Percentiles rank a stretch among this genome's conserved stretches.
These are phyloP conservation scores for Termitomyces sp. DNA, from an alignment of 768 basidiomycete genomes.

Conservation along the genomic window DNA sequence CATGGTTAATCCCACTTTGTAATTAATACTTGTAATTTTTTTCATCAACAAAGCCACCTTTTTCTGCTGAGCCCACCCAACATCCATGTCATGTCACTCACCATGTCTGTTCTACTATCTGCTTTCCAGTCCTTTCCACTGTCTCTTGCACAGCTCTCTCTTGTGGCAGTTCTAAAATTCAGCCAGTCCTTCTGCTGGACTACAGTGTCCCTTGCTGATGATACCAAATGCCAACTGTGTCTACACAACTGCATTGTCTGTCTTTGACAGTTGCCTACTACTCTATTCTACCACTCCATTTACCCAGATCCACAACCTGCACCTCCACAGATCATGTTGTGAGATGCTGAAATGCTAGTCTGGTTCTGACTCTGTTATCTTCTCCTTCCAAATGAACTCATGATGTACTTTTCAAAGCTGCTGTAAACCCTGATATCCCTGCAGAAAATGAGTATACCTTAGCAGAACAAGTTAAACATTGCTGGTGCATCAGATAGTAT, in stretches of 20 bases:
- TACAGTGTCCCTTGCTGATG: slow-evolving; percentile 36
- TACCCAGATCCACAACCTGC: slow-evolving; percentile 47
- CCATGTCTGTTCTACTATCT: slow-evolving; percentile 21
- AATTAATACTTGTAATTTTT: no score
- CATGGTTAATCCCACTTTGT: no score
- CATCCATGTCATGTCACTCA: no score
- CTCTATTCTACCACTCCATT: slow-evolving; percentile 67
- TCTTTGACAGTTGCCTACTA: slow-evolving; percentile 66
- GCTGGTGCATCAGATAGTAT: slow-evolving; percentile 21
- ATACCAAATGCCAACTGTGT: slow-evolving; percentile 71
- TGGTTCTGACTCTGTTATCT: slow-evolving; percentile 51
- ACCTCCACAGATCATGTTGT: slow-evolving; percentile 27
- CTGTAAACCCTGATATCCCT: not conserved
- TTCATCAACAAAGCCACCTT: no score
- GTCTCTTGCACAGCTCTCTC: slow-evolving; percentile 65
- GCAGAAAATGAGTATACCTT: slow-evolving; percentile 21
- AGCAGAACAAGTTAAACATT: slow-evolving; percentile 39
- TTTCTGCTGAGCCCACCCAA: no score
- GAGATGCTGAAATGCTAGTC: slow-evolving; percentile 60
- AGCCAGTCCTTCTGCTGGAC: slow-evolving; percentile 90
- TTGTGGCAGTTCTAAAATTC: slow-evolving; percentile 73
- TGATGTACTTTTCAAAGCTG: not conserved
- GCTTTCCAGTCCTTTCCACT: slow-evolving; percentile 62
- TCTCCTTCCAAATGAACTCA: slow-evolving; percentile 30
- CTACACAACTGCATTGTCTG: slow-evolving; percentile 82